Conservation (phyloP, 2,329 filamentous ascomycete species). For the Aspergillus pseudotamarii region DNA sequence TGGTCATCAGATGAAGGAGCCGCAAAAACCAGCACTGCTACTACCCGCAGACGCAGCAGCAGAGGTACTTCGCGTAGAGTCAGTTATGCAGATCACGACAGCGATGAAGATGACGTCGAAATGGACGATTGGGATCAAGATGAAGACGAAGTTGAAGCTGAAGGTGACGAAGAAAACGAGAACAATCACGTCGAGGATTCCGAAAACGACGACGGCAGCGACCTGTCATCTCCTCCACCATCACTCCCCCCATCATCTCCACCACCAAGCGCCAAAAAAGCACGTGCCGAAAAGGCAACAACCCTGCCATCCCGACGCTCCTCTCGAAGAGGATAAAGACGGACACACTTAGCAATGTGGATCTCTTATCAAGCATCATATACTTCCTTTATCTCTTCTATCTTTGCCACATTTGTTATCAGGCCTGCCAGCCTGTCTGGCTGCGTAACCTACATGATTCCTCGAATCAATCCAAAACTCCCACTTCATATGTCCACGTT, state of each 20-base stretch:
- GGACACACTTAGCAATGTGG: background rate
- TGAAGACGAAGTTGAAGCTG: slow-evolving; percentile 30
- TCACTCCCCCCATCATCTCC: slow-evolving; percentile 14
- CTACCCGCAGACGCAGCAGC: slow-evolving; percentile 44
- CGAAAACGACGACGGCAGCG: slow-evolving; percentile 23
- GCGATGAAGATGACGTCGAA: slow-evolving; percentile 48
- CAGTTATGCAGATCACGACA: slow-evolving; percentile 49
- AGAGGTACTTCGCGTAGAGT: slow-evolving; percentile 39
- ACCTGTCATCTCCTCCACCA: slow-evolving; percentile 8
- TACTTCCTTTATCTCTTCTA: background rate
- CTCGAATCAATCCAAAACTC: background rate
- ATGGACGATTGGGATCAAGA: slow-evolving; percentile 43
- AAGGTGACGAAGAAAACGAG: slow-evolving; percentile 19
- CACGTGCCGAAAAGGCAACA: slow-evolving; percentile 14
- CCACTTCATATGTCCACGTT: background rate
- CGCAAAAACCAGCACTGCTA: slow-evolving; percentile 34
- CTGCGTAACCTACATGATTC: background rate
- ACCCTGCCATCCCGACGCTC: slow-evolving; percentile 24
- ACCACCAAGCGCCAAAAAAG: slow-evolving; percentile 16
- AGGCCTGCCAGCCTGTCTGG: background rate
- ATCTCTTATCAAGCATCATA: background rate
- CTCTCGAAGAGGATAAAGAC: slow-evolving; percentile 21
- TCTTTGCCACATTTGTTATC: background rate
- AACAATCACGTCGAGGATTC: slow-evolving; percentile 16
- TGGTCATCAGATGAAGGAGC: slow-evolving; percentile 48